Conservation (phyloP, 345 rosid genomes). For the Euphorbia tirucalli region DNA sequence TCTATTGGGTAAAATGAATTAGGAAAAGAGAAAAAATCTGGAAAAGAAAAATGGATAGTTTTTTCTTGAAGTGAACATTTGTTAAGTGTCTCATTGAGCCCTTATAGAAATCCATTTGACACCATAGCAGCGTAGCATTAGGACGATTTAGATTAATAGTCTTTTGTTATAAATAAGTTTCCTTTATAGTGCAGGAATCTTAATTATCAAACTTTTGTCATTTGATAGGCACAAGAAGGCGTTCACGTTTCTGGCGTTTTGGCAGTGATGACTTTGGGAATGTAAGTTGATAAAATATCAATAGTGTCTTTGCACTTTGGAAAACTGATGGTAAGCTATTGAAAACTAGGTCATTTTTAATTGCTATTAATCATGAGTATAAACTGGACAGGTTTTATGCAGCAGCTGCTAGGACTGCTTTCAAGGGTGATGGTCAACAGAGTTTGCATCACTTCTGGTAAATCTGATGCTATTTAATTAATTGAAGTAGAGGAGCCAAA, state of each 20-base stretch:
- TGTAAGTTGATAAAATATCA: constrained; percentile 50
- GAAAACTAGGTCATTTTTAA: background rate
- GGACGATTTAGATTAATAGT: background rate
- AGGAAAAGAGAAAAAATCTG: background rate
- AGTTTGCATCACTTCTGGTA: constrained; percentile 98
- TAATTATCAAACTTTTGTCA: constrained; percentile 19
- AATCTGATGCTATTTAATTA: constrained; percentile 9
- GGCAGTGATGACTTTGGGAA: constrained; percentile 97
- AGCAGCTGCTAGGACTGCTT: constrained; percentile 86
- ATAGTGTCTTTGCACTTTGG: constrained; percentile 15
- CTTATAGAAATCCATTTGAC: background rate
- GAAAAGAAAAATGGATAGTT: background rate
- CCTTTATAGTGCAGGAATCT: constrained; percentile 9
- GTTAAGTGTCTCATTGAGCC: background rate
- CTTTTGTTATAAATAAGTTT: background rate
- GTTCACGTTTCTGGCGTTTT: constrained; percentile 85
- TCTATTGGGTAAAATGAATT: background rate
- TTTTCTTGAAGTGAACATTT: background rate
- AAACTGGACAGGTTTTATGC: constrained; percentile 75
- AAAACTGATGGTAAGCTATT: constrained; percentile 13
- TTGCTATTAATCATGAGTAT: background rate
- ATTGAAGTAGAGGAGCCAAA: background rate
- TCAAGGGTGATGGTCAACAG: constrained; percentile 90
- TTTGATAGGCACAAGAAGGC: constrained; percentile 85
- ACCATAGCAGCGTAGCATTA: background rate